Evolutionary conservation across 306 rosid genomes (phyloP).

Genomic region (Cicer chorassanicum): DNA sequence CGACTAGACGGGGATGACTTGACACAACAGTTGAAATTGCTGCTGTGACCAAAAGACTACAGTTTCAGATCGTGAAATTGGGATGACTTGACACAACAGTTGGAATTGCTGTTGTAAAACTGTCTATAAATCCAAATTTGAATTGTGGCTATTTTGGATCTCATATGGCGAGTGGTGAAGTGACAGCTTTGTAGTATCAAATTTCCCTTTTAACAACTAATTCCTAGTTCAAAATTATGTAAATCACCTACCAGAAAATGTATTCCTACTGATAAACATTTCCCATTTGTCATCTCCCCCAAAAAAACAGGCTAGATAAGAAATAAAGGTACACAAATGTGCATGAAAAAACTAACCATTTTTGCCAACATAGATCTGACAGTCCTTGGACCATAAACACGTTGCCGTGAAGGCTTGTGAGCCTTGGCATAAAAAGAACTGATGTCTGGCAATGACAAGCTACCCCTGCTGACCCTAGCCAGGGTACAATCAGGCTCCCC

Average conservation of each 20-base stretch:
- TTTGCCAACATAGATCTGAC: constrained; percentile 84
- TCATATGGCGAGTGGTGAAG: not conserved
- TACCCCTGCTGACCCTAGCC: constrained; percentile 78
- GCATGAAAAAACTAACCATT: constrained; percentile 67
- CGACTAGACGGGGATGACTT: not conserved
- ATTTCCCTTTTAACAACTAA: not conserved
- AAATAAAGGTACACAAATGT: not conserved
- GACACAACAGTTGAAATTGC: not conserved
- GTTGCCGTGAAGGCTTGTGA: constrained; percentile 85
- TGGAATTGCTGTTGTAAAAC: not conserved
- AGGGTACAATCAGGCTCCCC: constrained; percentile 81
- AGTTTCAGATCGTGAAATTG: not conserved
- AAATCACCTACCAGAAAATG: constrained; percentile 2
- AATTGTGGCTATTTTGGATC: not conserved
- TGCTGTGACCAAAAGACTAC: not conserved
- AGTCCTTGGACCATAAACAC: constrained; percentile 90
- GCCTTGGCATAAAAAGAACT: constrained; percentile 88
- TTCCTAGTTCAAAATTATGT: not conserved
- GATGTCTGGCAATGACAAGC: constrained; percentile 83
- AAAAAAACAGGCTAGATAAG: not conserved
- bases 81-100: constrained; percentile 1
- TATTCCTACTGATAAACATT: constrained; percentile 1
- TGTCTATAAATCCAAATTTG: not conserved
- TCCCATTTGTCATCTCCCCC: not conserved
- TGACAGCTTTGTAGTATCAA: not conserved